These are phyloP conservation scores for Pestalotiopsis sp. DNA, from an alignment of 2,329 filamentous ascomycete genomes.

Conservation along the genomic window DNA sequence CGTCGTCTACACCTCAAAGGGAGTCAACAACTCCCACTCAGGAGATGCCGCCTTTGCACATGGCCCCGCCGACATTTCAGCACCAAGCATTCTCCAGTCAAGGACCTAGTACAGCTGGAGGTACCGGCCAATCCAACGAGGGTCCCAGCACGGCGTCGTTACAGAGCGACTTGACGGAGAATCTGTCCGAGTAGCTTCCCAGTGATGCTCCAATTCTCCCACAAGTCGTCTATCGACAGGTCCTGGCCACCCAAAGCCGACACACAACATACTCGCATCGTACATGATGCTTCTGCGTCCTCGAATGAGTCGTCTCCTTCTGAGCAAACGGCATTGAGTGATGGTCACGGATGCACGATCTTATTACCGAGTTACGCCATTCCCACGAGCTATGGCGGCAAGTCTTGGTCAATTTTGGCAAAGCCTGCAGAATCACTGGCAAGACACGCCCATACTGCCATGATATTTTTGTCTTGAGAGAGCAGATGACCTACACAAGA, in stretches of 20 bases:
- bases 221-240: not conserved
- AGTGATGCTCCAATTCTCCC: not conserved
- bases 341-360: not conserved
- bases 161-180: not conserved
- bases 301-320: too few relatives aligned
- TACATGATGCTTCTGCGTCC: too few relatives aligned
- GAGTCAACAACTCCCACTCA: not conserved
- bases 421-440: not conserved
- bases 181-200: not conserved
- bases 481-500: not conserved
- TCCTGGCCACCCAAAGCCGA: too few relatives aligned
- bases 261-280: too few relatives aligned
- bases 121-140: not conserved
- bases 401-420: not conserved
- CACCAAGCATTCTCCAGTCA: not conserved
- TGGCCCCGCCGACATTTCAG: not conserved
- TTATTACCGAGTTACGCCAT: not conserved
- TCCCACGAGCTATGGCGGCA: not conserved
- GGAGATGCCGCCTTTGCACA: not conserved
- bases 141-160: slow-evolving; percentile 1
- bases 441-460: not conserved
- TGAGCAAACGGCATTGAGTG: too few relatives aligned
- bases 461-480: not conserved
- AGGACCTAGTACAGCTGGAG: slow-evolving; percentile 12
- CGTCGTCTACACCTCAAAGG: not conserved